Conservation (phyloP, 306 rosid species). For the Sesbania bispinosa region DNA sequence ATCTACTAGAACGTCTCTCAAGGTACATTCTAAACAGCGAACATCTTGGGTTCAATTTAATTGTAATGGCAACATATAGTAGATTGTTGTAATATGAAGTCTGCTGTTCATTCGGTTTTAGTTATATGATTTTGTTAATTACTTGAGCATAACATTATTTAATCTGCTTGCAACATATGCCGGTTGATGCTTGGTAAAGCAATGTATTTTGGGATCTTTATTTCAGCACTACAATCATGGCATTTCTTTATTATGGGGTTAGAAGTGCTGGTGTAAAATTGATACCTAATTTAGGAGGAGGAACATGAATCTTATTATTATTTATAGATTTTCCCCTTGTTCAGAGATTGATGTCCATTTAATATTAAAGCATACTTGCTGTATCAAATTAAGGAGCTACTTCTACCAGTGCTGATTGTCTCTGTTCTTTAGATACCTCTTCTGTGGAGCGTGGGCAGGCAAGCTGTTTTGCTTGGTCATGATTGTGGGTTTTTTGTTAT, state of each 20-base stretch:
- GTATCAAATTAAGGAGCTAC: background rate
- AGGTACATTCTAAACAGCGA: constrained; percentile 49
- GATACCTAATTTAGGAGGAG: background rate
- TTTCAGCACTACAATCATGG: background rate
- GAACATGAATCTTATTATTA: background rate
- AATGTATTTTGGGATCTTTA: background rate
- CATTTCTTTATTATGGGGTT: background rate
- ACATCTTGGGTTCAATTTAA: constrained; percentile 4
- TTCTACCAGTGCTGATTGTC: constrained; percentile 9
- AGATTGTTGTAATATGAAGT: constrained; percentile 8
- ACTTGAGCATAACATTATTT: background rate
- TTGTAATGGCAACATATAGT: background rate
- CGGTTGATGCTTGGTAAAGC: background rate
- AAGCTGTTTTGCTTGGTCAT: constrained; percentile 86
- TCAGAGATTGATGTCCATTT: background rate
- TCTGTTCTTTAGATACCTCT: constrained; percentile 60
- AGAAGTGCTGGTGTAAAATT: background rate
- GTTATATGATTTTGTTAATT: background rate
- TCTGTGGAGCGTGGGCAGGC: constrained; percentile 89
- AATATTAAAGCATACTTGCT: background rate
- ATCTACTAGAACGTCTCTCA: constrained; percentile 64
- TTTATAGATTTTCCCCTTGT: background rate
- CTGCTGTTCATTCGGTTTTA: background rate
- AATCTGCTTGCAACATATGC: constrained; percentile 12
- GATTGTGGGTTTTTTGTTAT: constrained; percentile 73